Percentiles rank a stretch among this genome's conserved stretches.
Conservation (phyloP, 108 stramenopile genomes). For the Skeletonema potamos region DNA sequence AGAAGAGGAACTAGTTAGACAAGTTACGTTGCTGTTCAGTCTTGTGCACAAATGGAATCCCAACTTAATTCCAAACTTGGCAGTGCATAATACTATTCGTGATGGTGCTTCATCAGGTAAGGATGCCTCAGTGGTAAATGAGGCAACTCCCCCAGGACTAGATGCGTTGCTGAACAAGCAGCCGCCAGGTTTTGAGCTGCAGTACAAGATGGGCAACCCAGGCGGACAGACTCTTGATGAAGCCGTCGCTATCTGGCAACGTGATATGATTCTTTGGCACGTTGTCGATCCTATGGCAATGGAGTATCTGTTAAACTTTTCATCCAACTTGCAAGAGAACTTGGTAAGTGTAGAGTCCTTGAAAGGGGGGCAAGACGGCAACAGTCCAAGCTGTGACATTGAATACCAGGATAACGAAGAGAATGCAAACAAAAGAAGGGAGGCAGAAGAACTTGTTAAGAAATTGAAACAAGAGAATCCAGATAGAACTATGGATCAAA, state of each 20-base stretch:
- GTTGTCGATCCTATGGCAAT: slow-evolving; percentile 35
- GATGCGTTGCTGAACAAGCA: slow-evolving; percentile 20
- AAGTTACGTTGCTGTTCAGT: slow-evolving; percentile 35
- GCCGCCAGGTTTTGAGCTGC: slow-evolving; percentile 44
- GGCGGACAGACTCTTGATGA: slow-evolving; percentile 43
- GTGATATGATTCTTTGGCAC: slow-evolving; percentile 51
- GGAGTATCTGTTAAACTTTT: slow-evolving; percentile 34
- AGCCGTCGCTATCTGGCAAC: slow-evolving; percentile 42
- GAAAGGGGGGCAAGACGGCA: slow-evolving; percentile 17
- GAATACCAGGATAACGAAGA: not conserved
- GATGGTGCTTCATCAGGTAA: slow-evolving; percentile 3
- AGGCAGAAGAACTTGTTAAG: slow-evolving; percentile 38
- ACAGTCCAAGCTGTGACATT: slow-evolving; percentile 28
- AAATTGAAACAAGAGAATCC: slow-evolving; percentile 31
- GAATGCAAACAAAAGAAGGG: slow-evolving; percentile 14
- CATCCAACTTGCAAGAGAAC: slow-evolving; percentile 27
- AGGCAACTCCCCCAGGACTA: slow-evolving; percentile 26
- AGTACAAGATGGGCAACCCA: slow-evolving; percentile 45
- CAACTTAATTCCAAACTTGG: slow-evolving; percentile 32
- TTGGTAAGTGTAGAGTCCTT: slow-evolving; percentile 24
- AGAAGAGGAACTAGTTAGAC: slow-evolving; percentile 26
- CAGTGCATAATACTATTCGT: slow-evolving; percentile 3
- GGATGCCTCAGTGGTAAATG: not conserved
- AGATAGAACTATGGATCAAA: slow-evolving; percentile 42
- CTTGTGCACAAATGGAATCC: slow-evolving; percentile 50